phyloP scores from a whole-genome alignment of 2,329 filamentous ascomycete species.

The Exophiala sp. region DNA sequence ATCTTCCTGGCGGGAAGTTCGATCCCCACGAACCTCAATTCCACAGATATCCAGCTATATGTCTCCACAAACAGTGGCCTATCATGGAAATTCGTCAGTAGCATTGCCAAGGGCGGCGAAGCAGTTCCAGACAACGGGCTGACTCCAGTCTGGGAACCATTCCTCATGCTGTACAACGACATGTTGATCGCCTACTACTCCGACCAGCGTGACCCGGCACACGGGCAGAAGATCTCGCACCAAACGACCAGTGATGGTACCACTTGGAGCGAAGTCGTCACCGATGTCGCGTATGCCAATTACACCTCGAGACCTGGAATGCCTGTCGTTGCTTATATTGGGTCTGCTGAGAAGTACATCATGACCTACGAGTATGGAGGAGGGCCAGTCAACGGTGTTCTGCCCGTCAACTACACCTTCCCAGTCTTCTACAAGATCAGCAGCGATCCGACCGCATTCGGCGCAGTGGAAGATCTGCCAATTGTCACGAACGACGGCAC shows the following conservation, averaged over 20 bases:
- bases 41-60: slow-evolving; percentile 68
- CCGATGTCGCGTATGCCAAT: slow-evolving; percentile 61
- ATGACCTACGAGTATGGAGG: slow-evolving; percentile 63
- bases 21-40: slow-evolving; percentile 52
- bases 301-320: slow-evolving; percentile 66
- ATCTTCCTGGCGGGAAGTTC: slow-evolving; percentile 61
- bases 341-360: slow-evolving; percentile 59
- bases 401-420: slow-evolving; percentile 37
- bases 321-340: slow-evolving; percentile 58
- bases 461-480: slow-evolving; percentile 38
- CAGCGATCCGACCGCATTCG: slow-evolving; percentile 47
- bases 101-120: slow-evolving; percentile 62
- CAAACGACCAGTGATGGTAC: slow-evolving; percentile 58
- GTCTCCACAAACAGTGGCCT: slow-evolving; percentile 58
- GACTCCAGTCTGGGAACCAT: slow-evolving; percentile 71
- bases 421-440: slow-evolving; percentile 54
- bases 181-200: slow-evolving; percentile 66
- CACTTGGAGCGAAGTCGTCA: slow-evolving; percentile 57
- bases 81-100: slow-evolving; percentile 65
- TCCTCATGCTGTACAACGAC: slow-evolving; percentile 57
- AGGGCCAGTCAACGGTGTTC: slow-evolving; percentile 32
- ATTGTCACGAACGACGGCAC: slow-evolving; percentile 45
- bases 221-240: slow-evolving; percentile 68
- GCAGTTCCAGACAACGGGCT: slow-evolving; percentile 61
- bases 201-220: slow-evolving; percentile 62